Evolutionary conservation across 306 rosid species (phyloP), one percentile per base, ranked within the genome.

Genomic region (Quillaja saponaria): DNA sequence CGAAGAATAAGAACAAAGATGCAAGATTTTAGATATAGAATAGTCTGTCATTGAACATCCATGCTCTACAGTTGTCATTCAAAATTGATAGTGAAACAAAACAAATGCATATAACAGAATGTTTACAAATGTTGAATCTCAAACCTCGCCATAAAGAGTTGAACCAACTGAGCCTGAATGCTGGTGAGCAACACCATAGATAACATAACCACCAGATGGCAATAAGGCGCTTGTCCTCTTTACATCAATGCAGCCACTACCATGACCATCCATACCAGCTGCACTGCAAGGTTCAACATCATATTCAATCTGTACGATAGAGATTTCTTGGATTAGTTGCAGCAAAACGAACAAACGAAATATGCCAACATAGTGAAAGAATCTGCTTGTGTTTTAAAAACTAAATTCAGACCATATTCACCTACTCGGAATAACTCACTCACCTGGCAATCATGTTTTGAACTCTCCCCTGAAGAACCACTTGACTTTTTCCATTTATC

Each of bases 171-270:
- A 86, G 7, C 86, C 84, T 3, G 75, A 56, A 53, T 84, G 90
- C 53, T 80, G 90, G 63, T 84, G 90, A 61, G 86, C 86, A 39
- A 65, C 82, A 42, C 80, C 84, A 34, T 80, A 80, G 58, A 84
- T 17, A 19, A 84, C 13, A 62, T 69, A 80, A 19, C 86, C 86
- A 57, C 68, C 79, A 12, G 37, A 40, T 13, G 81, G 68, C 34
- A 84, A 18, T 5, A 28, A 63, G 3, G 60, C 53, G 44, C 19
- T 49, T 45, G 68, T 21, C 33, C 59, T 35, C 39, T 69, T 67
- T 3, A 37, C 60, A 69, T 81, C 63, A 53, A 33, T 15, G 42
- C 80, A 74, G 28, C 33, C 56, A 19, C 28, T 52, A 63, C 57
- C 55, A 11, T 12, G 12, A 63, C 57, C 50, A 11, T n/a, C 14